phyloP scores from a whole-genome alignment of 2,329 filamentous ascomycete genomes.

The Neofusicoccum laricinum region DNA sequence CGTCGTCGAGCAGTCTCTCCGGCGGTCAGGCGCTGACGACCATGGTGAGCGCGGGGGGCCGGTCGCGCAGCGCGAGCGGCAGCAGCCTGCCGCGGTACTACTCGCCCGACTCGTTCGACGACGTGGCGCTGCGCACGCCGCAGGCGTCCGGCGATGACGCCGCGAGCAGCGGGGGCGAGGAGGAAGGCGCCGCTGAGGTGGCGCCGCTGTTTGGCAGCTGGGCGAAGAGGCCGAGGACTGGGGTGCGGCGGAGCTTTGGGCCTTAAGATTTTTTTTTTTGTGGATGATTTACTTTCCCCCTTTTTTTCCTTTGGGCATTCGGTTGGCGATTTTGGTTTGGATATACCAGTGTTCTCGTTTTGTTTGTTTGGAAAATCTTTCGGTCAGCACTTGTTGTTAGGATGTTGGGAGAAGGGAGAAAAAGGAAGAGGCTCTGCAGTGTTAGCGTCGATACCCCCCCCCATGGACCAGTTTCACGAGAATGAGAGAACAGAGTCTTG shows the following conservation, averaged over 20 bases:
- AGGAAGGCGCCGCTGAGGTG: not conserved
- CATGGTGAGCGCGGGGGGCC: not conserved
- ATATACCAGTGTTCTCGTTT: not conserved
- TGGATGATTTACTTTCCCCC: not conserved
- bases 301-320: not conserved
- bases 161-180: not conserved
- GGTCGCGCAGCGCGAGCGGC: not conserved
- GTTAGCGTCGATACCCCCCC: slow-evolving; percentile 9
- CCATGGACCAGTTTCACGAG: not conserved
- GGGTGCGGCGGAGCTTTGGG: not conserved
- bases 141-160: not conserved
- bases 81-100: slow-evolving; percentile 5
- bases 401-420: not conserved
- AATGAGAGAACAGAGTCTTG: not conserved
- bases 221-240: not conserved
- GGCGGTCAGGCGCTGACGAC: not conserved
- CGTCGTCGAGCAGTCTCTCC: not conserved
- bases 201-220: not conserved
- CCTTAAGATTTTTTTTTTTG: not conserved
- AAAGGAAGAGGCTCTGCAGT: not conserved
- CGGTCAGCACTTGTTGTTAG: too few species aligned
- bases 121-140: slow-evolving; percentile 4
- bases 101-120: not conserved
- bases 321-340: not conserved
- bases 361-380: not conserved